Evolutionary conservation across 192 early-diverging fungal species (phyloP).

Genomic region (Pilobolus umbonatus): DNA sequence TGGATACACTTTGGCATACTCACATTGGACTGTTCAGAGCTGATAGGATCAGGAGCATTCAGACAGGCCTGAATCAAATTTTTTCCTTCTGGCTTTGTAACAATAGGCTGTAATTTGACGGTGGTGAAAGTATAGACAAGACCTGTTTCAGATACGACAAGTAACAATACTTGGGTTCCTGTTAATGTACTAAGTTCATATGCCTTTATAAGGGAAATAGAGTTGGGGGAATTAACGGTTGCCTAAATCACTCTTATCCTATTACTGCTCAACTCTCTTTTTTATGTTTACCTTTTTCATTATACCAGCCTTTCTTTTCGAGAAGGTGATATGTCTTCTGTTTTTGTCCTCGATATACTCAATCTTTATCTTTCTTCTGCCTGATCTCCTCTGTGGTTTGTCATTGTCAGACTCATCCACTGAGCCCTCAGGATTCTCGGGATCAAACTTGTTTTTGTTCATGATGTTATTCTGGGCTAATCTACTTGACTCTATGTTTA

Average conservation of each 20-base stretch:
- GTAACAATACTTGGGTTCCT: slow-evolving; percentile 87
- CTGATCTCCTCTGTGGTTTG: slow-evolving; percentile 61
- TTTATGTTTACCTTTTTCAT: slow-evolving; percentile 95
- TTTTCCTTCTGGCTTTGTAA: slow-evolving; percentile 87
- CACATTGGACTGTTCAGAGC: background rate
- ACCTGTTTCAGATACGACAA: slow-evolving; percentile 92
- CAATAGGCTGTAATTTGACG: slow-evolving; percentile 86
- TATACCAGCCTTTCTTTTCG: slow-evolving; percentile 91
- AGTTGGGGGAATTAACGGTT: background rate
- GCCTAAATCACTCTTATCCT: background rate
- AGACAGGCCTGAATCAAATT: slow-evolving; percentile 89
- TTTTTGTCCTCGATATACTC: slow-evolving; percentile 92
- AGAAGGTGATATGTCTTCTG: slow-evolving; percentile 88
- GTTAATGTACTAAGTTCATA: slow-evolving; percentile 91
- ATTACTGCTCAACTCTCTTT: too few species aligned
- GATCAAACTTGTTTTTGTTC: too few species aligned
- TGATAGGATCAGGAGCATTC: slow-evolving; percentile 18
- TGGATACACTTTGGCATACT: background rate
- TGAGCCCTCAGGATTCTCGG: too few species aligned
- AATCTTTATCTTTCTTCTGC: slow-evolving; percentile 92
- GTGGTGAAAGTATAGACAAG: slow-evolving; percentile 95
- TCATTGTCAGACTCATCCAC: slow-evolving; percentile 18
- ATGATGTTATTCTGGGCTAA: too few species aligned
- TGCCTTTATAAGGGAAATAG: slow-evolving; percentile 44
- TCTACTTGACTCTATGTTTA: too few species aligned